Conservation (phyloP, 2,329 filamentous ascomycete species). For the Aspergillus amoenus region DNA sequence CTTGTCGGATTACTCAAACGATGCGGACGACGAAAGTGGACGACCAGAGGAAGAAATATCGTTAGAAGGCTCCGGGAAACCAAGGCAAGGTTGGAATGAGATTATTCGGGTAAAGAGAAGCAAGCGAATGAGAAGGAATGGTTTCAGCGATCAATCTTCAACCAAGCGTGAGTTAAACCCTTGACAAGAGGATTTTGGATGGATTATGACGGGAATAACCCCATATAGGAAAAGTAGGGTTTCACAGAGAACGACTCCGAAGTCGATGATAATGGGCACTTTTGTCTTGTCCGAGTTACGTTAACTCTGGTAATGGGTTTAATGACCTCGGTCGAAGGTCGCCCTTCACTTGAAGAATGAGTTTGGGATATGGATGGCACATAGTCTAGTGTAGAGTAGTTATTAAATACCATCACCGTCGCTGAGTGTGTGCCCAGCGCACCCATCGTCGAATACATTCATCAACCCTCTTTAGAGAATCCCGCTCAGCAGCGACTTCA, state of each 20-base stretch:
- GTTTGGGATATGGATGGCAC: background rate
- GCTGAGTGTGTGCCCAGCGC: conserved; percentile 67
- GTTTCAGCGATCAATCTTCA: background rate
- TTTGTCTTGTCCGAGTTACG: too few species aligned
- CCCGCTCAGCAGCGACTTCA: conserved; percentile 72
- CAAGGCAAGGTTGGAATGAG: background rate
- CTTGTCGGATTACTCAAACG: too few species aligned
- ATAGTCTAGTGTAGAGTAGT: background rate
- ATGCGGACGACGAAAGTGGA: too few species aligned
- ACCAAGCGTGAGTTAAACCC: background rate
- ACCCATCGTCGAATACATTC: conserved; percentile 82
- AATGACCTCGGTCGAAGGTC: too few species aligned
- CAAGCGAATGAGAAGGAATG: background rate
- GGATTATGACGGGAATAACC: background rate
- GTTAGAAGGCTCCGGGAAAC: too few species aligned
- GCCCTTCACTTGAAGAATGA: background rate
- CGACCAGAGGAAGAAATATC: too few species aligned
- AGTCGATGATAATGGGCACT: too few species aligned
- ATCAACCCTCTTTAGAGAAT: conserved; percentile 67
- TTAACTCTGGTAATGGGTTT: too few species aligned
- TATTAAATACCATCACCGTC: background rate
- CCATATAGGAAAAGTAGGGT: too few species aligned
- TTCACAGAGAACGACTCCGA: too few species aligned
- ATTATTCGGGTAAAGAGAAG: background rate
- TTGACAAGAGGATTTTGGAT: background rate